Base-by-base conservation (phyloP, 495 filamentous ascomycete species). In the Xylaria intraflava region DNA sequence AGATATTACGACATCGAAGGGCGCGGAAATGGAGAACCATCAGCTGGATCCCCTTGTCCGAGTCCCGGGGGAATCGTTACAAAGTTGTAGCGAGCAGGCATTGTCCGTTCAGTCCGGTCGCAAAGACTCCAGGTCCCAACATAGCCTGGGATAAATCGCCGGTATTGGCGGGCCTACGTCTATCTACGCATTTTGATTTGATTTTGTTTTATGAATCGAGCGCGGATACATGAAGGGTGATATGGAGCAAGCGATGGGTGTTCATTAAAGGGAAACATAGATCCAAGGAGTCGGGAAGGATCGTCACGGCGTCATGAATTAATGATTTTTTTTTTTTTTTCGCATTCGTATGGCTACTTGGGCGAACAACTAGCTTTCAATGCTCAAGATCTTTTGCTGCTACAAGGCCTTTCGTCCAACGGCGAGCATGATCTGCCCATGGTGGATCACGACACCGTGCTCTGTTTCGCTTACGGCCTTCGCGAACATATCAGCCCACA, bases 401-500 rank as follows among this genome's bases (percentile, higher is more conserved):
- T 31, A 47, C 14, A 29, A 1, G 17, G 51, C 16, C 30, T 59
- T 59, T 0, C 29, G 56, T 30, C 60, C 60, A 8, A 59, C 49
- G 2, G 33, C 50, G 6, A 27, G 16, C 6, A 57, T 12, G 16
- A 59, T 26, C 8, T 39, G 10, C 0, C 55, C 35, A 3, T 55
- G 49, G 45, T 59, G 53, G n/a, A 59, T 16, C 9, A 52, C 53
- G 10, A 57, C 61, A 10, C 61, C 61, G 16, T 49, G 10, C 49
- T 64, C 61, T 1, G 61, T 64, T 27, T 64, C 61, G 9, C 35
- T 3, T 0, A 64, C 55, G 3, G 58, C 61, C 29, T 55, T 54
- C 8, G 46, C 16, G 38, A 64, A 64, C 9, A 59, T 38, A 1
- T 48, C 55, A 3, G 39, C 19, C 55, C 58, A 64, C 6, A 39